Evolutionary conservation across 495 filamentous ascomycete genomes (phyloP), one percentile per base, ranked within the genome.

Genomic region (Tricharina praecox): DNA sequence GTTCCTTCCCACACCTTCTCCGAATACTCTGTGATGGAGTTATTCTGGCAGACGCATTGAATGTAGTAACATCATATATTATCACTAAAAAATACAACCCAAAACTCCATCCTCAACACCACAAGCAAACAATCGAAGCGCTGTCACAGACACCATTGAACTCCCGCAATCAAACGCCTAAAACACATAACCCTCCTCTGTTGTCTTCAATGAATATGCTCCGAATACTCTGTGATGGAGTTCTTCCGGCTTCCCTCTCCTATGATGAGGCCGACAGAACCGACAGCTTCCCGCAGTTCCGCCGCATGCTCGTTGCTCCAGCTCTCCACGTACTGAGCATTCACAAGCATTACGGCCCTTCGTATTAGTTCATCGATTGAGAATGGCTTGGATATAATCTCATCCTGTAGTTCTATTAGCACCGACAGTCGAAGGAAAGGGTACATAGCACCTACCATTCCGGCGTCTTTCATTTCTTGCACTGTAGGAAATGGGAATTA

Each of bases 381-480:
- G 19, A 46, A 46, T 2, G 43, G 43, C 23, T 46, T 46, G 2
- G 43, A 46, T 1, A 46, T 34, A 9, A 46, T 28, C 7, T 46
- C 43, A n/a, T 46, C 43, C 43, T 46, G n/a, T n/a, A 46, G 19
- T 34, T 3, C 20, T 16, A 18, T 15, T 33, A 11, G 10, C 8
- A 19, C 8, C 25, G 34, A 18, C 7, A 9, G 16, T 18, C 8
- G 7, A 37, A 5, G 18, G 34, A 18, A 5, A 37, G 28, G 8
- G 16, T 33, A 3, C 15, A 46, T 7, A 33, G 28, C 8, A 13
- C 15, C 2, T 58, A 72, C 78, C 79, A 85, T 83, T 16, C 82
- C 82, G 13, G 78, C 78, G 40, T 67, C 60, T 39, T 75, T 66
- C 40, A 82, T 78, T 21, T 74, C 74, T 3, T 66, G 58, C 44